Evolutionary conservation across 176 grass and related monocot species (phyloP).

Genomic region (Juncus inflexus): DNA sequence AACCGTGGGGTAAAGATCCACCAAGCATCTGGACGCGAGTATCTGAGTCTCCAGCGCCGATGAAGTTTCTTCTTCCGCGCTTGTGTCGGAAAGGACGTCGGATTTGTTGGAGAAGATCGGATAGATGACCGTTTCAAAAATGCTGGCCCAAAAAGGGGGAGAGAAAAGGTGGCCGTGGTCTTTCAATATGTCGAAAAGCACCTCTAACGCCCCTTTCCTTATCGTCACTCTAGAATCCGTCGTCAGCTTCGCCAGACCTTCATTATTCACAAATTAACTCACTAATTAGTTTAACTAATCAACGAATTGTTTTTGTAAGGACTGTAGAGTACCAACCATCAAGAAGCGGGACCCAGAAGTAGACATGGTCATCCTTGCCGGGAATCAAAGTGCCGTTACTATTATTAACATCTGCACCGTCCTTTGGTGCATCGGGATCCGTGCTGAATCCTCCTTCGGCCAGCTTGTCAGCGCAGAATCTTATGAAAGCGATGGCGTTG

Average conservation of each 20-base stretch:
- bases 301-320: constrained; percentile 21
- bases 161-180: constrained; percentile 92
- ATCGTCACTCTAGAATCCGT: constrained; percentile 82
- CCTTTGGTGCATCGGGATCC: constrained; percentile 26
- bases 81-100: constrained; percentile 31
- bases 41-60: constrained; percentile 63
- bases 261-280: constrained; percentile 23
- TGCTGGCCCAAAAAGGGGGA: constrained; percentile 63
- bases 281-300: background rate
- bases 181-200: constrained; percentile 93
- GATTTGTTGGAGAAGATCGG: constrained; percentile 62
- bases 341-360: constrained; percentile 95
- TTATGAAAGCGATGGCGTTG: constrained; percentile 92
- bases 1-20: constrained; percentile 64
- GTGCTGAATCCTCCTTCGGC: constrained; percentile 74
- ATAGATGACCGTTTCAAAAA: constrained; percentile 81
- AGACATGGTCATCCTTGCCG: constrained; percentile 65
- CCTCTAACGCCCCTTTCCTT: constrained; percentile 90
- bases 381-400: constrained; percentile 34
- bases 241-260: constrained; percentile 89
- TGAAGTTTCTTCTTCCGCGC: constrained; percentile 49
- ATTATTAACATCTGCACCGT: constrained; percentile 43
- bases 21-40: constrained; percentile 70
- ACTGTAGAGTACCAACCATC: constrained; percentile 41
- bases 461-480: constrained; percentile 95